Conservation (phyloP, 495 filamentous ascomycete species). For the Articulospora tetracladia region DNA sequence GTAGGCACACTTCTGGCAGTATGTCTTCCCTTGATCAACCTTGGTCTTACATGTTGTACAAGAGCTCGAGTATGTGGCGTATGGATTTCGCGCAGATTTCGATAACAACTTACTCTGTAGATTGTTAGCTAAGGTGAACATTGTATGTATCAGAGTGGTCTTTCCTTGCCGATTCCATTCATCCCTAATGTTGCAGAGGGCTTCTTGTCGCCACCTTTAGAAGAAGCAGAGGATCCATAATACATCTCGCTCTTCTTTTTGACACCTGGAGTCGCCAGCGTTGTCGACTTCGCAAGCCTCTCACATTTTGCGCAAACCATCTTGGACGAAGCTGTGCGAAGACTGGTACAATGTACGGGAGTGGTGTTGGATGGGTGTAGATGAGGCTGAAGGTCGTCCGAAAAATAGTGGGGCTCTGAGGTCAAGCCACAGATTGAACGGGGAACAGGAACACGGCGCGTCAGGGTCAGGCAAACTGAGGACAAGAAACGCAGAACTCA, state of each 20-base stretch:
- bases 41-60: slow-evolving; percentile 62
- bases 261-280: slow-evolving; percentile 64
- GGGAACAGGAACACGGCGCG: background rate
- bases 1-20: slow-evolving; percentile 65
- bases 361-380: background rate
- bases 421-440: background rate
- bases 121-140: slow-evolving; percentile 10
- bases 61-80: slow-evolving; percentile 56
- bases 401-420: background rate
- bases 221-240: slow-evolving; percentile 55
- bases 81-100: slow-evolving; percentile 65
- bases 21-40: slow-evolving; percentile 57
- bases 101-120: slow-evolving; percentile 63
- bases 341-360: background rate
- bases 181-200: slow-evolving; percentile 51
- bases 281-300: slow-evolving; percentile 56
- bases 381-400: slow-evolving; percentile 12
- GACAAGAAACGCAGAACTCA: background rate
- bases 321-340: slow-evolving; percentile 14
- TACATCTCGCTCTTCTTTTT: slow-evolving; percentile 72
- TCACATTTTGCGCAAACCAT: slow-evolving; percentile 72
- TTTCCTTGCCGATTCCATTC: slow-evolving; percentile 50
- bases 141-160: slow-evolving; percentile 15
- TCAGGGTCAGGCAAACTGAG: background rate
- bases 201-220: slow-evolving; percentile 33